phyloP scores from a whole-genome alignment of 2,329 filamentous ascomycete species.

The Pseudocercospora eumusae region DNA sequence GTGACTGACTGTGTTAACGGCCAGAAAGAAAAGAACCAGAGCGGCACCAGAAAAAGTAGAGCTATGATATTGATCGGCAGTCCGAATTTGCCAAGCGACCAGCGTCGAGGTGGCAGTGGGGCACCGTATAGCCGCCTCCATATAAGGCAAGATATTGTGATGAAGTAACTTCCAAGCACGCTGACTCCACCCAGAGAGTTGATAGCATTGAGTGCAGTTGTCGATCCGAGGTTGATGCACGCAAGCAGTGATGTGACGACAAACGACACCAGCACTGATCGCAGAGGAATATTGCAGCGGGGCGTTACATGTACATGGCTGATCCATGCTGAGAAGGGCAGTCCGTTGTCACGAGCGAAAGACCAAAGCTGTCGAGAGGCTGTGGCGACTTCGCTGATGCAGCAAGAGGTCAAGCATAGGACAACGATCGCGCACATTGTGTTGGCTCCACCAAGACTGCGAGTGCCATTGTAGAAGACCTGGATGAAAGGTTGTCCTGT shows the following conservation, averaged over 20 bases:
- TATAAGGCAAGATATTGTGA: conserved; percentile 30
- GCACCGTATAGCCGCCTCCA: conserved; percentile 26
- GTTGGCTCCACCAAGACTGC: conserved; percentile 29
- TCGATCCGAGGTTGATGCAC: conserved; percentile 39
- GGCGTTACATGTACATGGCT: conserved; percentile 14
- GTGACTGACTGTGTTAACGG: conserved; percentile 23
- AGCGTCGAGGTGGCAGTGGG: conserved; percentile 26
- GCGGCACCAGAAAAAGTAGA: conserved; percentile 25
- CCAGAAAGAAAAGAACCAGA: conserved; percentile 34
- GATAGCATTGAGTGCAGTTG: conserved; percentile 46
- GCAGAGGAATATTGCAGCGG: conserved; percentile 28
- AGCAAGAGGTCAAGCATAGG: conserved; percentile 29
- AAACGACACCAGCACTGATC: conserved; percentile 26
- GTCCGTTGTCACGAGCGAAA: conserved; percentile 44
- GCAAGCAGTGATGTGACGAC: conserved; percentile 27
- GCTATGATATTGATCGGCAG: conserved; percentile 24
- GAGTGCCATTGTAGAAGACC: conserved; percentile 33
- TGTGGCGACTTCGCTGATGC: conserved; percentile 30
- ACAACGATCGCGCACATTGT: conserved; percentile 31
- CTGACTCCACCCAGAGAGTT: conserved; percentile 40
- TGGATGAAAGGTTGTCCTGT: conserved; percentile 32
- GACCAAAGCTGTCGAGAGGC: conserved; percentile 33
- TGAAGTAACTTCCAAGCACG: conserved; percentile 29
- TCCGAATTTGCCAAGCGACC: conserved; percentile 29
- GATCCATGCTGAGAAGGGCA: conserved; percentile 26